A percentile compares a stretch with the other conserved stretches of the same genome.
Conservation (phyloP, 1,284 basidiomycete genomes). For the Lentinula novae-zelandiae region DNA sequence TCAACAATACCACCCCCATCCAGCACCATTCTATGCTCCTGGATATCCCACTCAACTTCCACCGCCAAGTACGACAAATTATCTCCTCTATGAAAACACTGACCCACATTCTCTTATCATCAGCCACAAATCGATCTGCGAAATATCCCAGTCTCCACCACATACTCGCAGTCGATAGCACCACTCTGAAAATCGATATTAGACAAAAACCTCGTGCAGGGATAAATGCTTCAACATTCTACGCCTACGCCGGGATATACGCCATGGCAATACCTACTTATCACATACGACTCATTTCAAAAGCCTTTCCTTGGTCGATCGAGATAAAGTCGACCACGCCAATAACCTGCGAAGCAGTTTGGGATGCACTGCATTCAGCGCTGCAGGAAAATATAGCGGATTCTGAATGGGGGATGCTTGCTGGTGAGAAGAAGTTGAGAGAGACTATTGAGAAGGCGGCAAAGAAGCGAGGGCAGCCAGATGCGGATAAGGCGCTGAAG, state of each 20-base stretch:
- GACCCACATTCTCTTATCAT: neutral
- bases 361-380: conserved; percentile 44
- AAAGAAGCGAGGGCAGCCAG: conserved; percentile 24
- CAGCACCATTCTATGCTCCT: conserved; percentile 8
- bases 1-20: conserved; percentile 7
- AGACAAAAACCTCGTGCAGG: conserved; percentile 35
- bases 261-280: conserved; percentile 32
- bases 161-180: conserved; percentile 46
- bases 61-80: conserved; percentile 1
- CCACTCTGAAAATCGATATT: conserved; percentile 47
- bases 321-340: conserved; percentile 39
- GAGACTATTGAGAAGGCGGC: conserved; percentile 34
- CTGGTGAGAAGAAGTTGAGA: conserved; percentile 29
- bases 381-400: conserved; percentile 51
- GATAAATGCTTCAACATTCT: conserved; percentile 40
- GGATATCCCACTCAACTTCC: conserved; percentile 7
- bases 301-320: conserved; percentile 57
- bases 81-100: neutral
- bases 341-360: conserved; percentile 49
- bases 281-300: conserved; percentile 47
- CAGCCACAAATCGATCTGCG: conserved; percentile 17
- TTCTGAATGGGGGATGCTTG: conserved; percentile 58
- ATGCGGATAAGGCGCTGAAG: conserved; percentile 32
- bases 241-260: conserved; percentile 28
- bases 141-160: conserved; percentile 45